Percentiles rank a stretch among this genome's conserved stretches.
phyloP scores from a whole-genome alignment of 768 basidiomycete genomes.

The Coprinopsis marcescibilis region DNA sequence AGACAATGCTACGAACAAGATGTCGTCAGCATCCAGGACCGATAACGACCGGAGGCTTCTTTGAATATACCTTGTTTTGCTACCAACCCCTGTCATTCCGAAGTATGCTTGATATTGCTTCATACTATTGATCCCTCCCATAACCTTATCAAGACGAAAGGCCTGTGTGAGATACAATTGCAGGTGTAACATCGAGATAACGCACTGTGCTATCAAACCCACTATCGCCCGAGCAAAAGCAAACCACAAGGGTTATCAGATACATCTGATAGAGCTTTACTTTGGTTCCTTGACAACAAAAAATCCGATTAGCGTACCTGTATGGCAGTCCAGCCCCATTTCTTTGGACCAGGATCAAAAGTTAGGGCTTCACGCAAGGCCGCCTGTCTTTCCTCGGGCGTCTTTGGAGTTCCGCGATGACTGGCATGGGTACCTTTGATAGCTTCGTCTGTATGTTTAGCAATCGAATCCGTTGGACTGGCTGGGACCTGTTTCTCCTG shows the following conservation, averaged over 20 bases:
- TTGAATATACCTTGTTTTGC: constrained; percentile 34
- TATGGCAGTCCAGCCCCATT: constrained; percentile 30
- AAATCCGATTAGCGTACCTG: constrained; percentile 23
- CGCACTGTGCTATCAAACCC: constrained; percentile 50
- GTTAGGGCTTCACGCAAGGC: constrained; percentile 34
- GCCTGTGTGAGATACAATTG: no score
- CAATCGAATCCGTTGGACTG: constrained; percentile 13
- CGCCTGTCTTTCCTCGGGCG: constrained; percentile 34
- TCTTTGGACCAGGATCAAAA: constrained; percentile 36
- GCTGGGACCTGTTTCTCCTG: neutral
- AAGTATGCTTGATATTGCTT: constrained; percentile 42
- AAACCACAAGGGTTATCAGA: constrained; percentile 39
- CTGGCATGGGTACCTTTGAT: constrained; percentile 10
- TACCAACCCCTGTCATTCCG: constrained; percentile 34
- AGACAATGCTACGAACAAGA: constrained; percentile 34
- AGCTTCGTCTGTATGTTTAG: constrained; percentile 18
- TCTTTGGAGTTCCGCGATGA: constrained; percentile 16
- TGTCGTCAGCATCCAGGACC: neutral
- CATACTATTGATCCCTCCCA: constrained; percentile 51
- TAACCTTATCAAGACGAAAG: constrained; percentile 29
- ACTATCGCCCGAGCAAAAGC: constrained; percentile 46
- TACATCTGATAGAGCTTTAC: constrained; percentile 22
- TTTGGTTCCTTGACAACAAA: neutral
- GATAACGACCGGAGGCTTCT: neutral
- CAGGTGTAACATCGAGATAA: constrained; percentile 1